These are phyloP conservation scores for Microcera coccophila DNA, from an alignment of 2,329 filamentous ascomycete species.

Conservation along the genomic window DNA sequence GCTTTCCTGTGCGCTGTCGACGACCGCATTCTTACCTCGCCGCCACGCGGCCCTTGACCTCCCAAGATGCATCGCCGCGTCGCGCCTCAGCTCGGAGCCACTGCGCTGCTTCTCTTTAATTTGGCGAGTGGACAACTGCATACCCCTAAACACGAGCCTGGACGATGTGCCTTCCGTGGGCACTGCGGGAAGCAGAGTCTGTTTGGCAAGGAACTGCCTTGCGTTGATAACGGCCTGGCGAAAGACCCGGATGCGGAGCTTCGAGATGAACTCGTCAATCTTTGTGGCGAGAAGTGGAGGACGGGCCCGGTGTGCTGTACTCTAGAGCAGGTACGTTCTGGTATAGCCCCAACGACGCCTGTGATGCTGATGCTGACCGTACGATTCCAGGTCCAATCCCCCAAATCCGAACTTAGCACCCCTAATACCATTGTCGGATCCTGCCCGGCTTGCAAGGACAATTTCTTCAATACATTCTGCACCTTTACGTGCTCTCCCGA, in stretches of 20 bases:
- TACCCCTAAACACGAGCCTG: constrained; percentile 72
- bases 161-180: constrained; percentile 84
- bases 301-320: constrained; percentile 81
- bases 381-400: constrained; percentile 60
- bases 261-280: constrained; percentile 71
- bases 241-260: constrained; percentile 67
- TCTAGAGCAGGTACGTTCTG: constrained; percentile 71
- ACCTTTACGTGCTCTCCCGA: constrained; percentile 97
- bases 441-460: constrained; percentile 94
- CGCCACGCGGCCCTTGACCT: constrained; percentile 17
- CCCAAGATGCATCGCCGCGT: constrained; percentile 33
- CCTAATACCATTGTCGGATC: constrained; percentile 86
- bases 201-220: constrained; percentile 86
- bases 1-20: neutral
- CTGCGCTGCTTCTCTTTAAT: constrained; percentile 28
- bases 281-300: constrained; percentile 87
- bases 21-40: constrained; percentile 9
- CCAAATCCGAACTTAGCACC: constrained; percentile 80
- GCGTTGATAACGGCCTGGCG: constrained; percentile 84
- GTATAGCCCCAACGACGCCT: constrained; percentile 9
- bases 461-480: constrained; percentile 98
- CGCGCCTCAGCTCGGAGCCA: constrained; percentile 30
- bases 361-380: neutral
- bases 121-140: constrained; percentile 26
- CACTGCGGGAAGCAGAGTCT: constrained; percentile 88